Percentiles rank a stretch among this genome's conserved stretches.
Evolutionary conservation across 2,329 filamentous ascomycete genomes (phyloP).

Genomic region (Epichloe baconii): DNA sequence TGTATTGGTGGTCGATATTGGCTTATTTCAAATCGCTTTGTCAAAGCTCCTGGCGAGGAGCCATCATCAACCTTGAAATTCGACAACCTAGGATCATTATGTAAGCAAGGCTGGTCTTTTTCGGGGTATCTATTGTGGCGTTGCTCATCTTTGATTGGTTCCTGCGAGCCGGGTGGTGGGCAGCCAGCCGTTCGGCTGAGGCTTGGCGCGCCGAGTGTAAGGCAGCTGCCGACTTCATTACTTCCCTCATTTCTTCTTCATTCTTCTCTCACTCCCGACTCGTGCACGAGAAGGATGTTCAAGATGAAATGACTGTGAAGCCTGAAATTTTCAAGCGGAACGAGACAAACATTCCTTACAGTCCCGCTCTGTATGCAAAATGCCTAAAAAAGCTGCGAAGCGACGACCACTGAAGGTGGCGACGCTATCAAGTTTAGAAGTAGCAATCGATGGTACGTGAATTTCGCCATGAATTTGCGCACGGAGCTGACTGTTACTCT

Average conservation of each 20-base stretch:
- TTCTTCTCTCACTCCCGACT: background rate
- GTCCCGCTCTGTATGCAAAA: background rate
- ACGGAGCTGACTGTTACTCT: background rate
- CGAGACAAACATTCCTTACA: background rate
- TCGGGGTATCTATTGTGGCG: slow-evolving; percentile 6
- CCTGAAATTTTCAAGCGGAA: background rate
- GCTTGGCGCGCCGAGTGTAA: background rate
- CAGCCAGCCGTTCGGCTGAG: slow-evolving; percentile 10
- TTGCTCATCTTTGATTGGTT: background rate
- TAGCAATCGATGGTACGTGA: slow-evolving; percentile 16
- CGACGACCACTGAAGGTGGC: background rate
- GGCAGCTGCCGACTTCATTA: background rate
- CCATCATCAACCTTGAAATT: slow-evolving; percentile 12
- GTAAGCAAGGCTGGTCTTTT: slow-evolving; percentile 18
- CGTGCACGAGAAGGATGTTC: background rate
- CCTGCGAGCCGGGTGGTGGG: slow-evolving; percentile 6
- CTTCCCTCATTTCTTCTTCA: background rate
- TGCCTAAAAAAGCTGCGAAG: slow-evolving; percentile 4
- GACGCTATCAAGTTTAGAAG: slow-evolving; percentile 3
- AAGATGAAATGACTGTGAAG: background rate
- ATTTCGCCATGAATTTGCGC: background rate
- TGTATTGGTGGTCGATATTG: slow-evolving; percentile 2
- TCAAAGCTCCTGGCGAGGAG: background rate
- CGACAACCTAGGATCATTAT: slow-evolving; percentile 14
- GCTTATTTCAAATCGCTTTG: slow-evolving; percentile 6